These are phyloP conservation scores for Saitozyma sp. DNA, from an alignment of 768 basidiomycete genomes.

Conservation along the genomic window DNA sequence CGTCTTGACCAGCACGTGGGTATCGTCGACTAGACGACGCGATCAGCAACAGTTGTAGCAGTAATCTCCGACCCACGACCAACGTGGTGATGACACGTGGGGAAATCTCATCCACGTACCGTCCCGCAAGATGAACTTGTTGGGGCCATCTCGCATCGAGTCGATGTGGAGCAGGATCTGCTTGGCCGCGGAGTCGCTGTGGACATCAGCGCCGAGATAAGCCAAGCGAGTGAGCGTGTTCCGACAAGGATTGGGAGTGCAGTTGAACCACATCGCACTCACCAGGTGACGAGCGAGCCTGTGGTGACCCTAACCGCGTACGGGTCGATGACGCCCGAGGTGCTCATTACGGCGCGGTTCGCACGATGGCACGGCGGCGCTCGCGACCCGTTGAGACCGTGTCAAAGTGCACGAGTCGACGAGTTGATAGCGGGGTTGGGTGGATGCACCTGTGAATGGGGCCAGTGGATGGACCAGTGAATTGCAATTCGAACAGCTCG, in stretches of 20 bases:
- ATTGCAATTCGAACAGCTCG: too few species aligned
- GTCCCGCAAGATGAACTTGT: slow-evolving; percentile 41
- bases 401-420: too few species aligned
- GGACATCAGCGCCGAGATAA: not conserved
- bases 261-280: not conserved
- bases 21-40: slow-evolving; percentile 30
- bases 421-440: too few species aligned
- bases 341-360: too few species aligned
- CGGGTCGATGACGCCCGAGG: slow-evolving; percentile 13
- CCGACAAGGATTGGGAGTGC: not conserved
- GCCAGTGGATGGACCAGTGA: too few species aligned
- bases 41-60: not conserved
- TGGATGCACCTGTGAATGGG: too few species aligned
- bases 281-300: slow-evolving; percentile 35
- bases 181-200: slow-evolving; percentile 47
- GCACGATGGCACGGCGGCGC: too few species aligned
- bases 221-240: not conserved
- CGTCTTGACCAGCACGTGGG: slow-evolving; percentile 38
- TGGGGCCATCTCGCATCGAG: slow-evolving; percentile 25
- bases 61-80: not conserved
- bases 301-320: slow-evolving; percentile 31
- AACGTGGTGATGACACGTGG: not conserved
- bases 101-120: slow-evolving; percentile 14
- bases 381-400: too few species aligned
- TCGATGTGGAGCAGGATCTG: slow-evolving; percentile 45